Conservation (phyloP, 208 protist genomes). For the Trypanosoma mega region DNA sequence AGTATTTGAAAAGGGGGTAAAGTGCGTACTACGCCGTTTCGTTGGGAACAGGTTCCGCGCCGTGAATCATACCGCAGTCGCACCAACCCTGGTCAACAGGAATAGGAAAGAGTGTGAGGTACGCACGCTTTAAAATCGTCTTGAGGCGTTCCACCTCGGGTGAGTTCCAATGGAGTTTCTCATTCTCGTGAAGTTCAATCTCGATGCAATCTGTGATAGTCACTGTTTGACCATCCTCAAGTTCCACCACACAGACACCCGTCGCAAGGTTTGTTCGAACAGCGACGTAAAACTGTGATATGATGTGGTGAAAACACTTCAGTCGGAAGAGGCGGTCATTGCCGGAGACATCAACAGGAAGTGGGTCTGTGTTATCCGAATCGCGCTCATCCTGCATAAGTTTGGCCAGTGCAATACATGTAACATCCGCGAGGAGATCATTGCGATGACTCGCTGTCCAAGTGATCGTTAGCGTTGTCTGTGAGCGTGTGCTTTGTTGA, state of each 20-base stretch:
- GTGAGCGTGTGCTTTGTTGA: constrained; percentile 56
- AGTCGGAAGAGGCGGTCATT: constrained; percentile 87
- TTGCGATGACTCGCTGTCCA: constrained; percentile 85
- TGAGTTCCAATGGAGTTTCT: constrained; percentile 58
- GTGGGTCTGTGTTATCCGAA: constrained; percentile 40
- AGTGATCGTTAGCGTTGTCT: constrained; percentile 84
- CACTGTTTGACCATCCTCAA: constrained; percentile 69
- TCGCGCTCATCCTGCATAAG: constrained; percentile 63
- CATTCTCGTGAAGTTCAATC: constrained; percentile 61
- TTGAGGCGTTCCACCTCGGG: constrained; percentile 72
- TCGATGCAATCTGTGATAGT: constrained; percentile 85
- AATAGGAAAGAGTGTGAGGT: constrained; percentile 89
- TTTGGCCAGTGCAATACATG: constrained; percentile 83
- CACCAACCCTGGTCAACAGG: constrained; percentile 89
- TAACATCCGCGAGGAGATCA: constrained; percentile 88
- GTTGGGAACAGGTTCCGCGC: constrained; percentile 40
- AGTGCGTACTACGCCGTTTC: constrained; percentile 2
- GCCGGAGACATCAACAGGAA: constrained; percentile 75
- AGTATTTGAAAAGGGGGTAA: too few species aligned
- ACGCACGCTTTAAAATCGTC: constrained; percentile 83
- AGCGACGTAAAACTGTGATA: constrained; percentile 83
- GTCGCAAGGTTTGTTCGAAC: constrained; percentile 80
- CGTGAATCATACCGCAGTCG: constrained; percentile 88
- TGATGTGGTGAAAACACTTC: constrained; percentile 93
- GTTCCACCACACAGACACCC: constrained; percentile 54